Evolutionary conservation across 495 filamentous ascomycete species (phyloP).

Genomic region (Podospora didyma): DNA sequence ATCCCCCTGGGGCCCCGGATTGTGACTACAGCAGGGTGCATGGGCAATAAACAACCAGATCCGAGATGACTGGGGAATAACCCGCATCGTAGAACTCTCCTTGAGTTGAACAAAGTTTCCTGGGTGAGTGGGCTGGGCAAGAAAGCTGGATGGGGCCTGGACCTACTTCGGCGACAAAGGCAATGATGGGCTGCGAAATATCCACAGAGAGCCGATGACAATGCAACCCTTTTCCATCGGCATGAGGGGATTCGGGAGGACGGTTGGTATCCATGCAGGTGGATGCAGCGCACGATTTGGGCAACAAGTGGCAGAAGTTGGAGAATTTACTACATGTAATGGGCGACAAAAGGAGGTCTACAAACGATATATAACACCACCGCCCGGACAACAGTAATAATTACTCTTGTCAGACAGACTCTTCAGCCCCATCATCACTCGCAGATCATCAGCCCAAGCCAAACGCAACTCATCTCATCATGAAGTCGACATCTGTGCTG

Average conservation of each 20-base stretch:
- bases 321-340: too few species aligned
- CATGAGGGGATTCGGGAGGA: background rate
- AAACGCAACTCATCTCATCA: slow-evolving; percentile 6
- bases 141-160: too few species aligned
- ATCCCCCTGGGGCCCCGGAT: slow-evolving; percentile 22
- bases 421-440: background rate
- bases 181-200: background rate
- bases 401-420: background rate
- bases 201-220: background rate
- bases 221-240: background rate
- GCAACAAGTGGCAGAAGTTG: too few species aligned
- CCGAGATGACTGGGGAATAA: background rate
- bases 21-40: slow-evolving; percentile 1
- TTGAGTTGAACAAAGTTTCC: too few species aligned
- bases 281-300: too few species aligned
- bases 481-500: slow-evolving; percentile 16
- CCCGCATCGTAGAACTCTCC: background rate
- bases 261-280: too few species aligned
- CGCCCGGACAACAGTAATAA: too few species aligned
- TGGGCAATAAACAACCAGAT: background rate
- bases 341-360: too few species aligned
- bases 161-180: slow-evolving; percentile 6
- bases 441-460: background rate
- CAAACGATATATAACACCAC: too few species aligned
- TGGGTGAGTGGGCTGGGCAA: too few species aligned